Conservation (phyloP, 108 stramenopile species). For the Skeletonema menzelii region DNA sequence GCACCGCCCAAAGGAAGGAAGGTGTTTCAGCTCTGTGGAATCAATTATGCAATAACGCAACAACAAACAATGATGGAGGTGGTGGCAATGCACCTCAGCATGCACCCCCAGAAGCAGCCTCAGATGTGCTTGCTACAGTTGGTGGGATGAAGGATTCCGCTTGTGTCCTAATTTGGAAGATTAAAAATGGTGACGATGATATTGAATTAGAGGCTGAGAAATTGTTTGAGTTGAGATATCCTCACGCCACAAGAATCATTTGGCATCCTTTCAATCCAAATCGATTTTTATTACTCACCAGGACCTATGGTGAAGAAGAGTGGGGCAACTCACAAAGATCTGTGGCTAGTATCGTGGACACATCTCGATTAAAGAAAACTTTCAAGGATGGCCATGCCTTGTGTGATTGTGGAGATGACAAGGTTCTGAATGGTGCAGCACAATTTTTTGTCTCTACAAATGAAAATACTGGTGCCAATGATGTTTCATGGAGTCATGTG, state of each 20-base stretch:
- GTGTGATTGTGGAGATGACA: slow-evolving; percentile 28
- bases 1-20: slow-evolving; percentile 6
- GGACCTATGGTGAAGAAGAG: background rate
- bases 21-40: slow-evolving; percentile 12
- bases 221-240: slow-evolving; percentile 51
- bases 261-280: slow-evolving; percentile 90
- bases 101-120: slow-evolving; percentile 24
- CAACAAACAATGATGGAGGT: slow-evolving; percentile 49
- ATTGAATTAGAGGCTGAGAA: slow-evolving; percentile 57
- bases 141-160: slow-evolving; percentile 40
- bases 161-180: slow-evolving; percentile 46
- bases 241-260: slow-evolving; percentile 30
- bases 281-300: slow-evolving; percentile 50
- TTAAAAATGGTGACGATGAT: slow-evolving; percentile 4
- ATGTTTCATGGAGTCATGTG: slow-evolving; percentile 64
- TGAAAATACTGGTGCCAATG: slow-evolving; percentile 33
- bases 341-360: slow-evolving; percentile 77
- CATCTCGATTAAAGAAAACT: slow-evolving; percentile 47
- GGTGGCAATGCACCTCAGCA: slow-evolving; percentile 41
- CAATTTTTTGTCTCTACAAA: slow-evolving; percentile 31
- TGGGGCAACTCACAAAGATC: slow-evolving; percentile 3
- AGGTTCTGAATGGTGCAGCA: slow-evolving; percentile 47
- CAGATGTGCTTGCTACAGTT: slow-evolving; percentile 34
- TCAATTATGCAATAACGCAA: slow-evolving; percentile 27
- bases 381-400: slow-evolving; percentile 27